A percentile compares a stretch with the other conserved stretches of the same genome.
Evolutionary conservation across 1,284 basidiomycete species (phyloP).

Genomic region (Rhodotorula sp.): DNA sequence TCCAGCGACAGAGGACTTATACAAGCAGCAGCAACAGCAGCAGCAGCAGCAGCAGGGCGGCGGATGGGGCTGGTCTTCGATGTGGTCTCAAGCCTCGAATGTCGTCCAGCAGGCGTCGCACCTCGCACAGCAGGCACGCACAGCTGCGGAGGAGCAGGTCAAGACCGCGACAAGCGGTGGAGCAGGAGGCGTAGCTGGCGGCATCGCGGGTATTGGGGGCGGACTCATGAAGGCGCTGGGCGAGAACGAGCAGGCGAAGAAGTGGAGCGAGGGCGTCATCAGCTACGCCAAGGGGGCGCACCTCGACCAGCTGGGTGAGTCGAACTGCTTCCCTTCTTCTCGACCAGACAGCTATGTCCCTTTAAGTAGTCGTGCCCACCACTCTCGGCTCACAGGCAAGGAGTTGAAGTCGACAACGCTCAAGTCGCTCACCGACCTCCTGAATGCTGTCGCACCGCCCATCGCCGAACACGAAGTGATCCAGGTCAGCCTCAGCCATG

Average conservation of each 20-base stretch:
- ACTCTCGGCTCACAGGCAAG: constrained; percentile 59
- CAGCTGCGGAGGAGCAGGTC: constrained; percentile 75
- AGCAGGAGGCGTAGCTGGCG: background rate
- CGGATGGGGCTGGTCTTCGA: constrained; percentile 61
- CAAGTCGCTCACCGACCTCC: constrained; percentile 80
- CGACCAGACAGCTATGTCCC: background rate
- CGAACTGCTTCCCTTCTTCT: background rate
- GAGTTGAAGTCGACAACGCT: constrained; percentile 81
- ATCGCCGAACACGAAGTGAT: constrained; percentile 98
- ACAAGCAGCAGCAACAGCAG: background rate
- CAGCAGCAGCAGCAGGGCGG: constrained; percentile 14
- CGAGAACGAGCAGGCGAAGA: constrained; percentile 65
- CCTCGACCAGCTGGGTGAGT: constrained; percentile 72
- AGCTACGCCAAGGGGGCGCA: constrained; percentile 68
- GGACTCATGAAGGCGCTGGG: constrained; percentile 51
- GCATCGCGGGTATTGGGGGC: constrained; percentile 53
- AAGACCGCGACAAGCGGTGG: constrained; percentile 48
- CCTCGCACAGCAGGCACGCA: constrained; percentile 78
- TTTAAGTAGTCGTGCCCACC: background rate
- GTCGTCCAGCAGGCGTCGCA: constrained; percentile 84
- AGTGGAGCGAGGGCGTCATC: constrained; percentile 63
- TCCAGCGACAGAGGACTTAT: background rate
- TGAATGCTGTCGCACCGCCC: constrained; percentile 96
- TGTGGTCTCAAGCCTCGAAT: constrained; percentile 80
- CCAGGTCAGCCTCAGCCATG: constrained; percentile 90